Evolutionary conservation across 2,329 filamentous ascomycete species (phyloP).

Genomic region (Diaporthe sp.): DNA sequence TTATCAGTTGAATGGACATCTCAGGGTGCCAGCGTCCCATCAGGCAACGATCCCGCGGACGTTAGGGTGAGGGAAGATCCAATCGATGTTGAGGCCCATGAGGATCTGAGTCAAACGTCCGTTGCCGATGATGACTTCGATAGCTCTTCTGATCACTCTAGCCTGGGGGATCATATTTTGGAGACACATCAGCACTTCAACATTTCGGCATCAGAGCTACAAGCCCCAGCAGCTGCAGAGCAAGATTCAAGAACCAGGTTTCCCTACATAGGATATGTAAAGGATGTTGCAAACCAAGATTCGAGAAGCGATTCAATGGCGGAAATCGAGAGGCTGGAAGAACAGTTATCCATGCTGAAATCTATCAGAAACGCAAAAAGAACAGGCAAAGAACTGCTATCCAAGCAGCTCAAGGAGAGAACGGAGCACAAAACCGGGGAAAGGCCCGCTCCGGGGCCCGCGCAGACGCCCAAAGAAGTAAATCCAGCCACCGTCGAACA

Average conservation of each 20-base stretch:
- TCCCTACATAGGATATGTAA: no score
- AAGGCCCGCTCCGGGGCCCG: background rate
- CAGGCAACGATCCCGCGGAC: background rate
- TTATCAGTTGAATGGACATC: background rate
- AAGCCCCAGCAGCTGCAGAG: background rate
- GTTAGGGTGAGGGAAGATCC: no score
- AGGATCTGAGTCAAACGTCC: background rate
- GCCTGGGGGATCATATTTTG: background rate
- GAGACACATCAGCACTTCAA: no score
- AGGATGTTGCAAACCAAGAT: background rate
- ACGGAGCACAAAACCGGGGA: background rate
- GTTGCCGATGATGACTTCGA: background rate
- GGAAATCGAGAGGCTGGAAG: background rate
- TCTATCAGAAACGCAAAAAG: background rate
- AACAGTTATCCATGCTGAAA: no score
- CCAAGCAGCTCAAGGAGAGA: background rate
- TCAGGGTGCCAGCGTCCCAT: background rate
- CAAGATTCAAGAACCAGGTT: background rate
- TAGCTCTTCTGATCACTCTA: background rate
- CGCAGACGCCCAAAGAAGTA: background rate
- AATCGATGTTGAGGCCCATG: no score
- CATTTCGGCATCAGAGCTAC: no score
- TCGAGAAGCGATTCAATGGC: background rate
- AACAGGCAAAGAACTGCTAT: no score
- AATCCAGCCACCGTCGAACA: background rate